These are phyloP conservation scores for Beta lomatogona DNA, from an alignment of 179 eudicot species.

Conservation along the genomic window DNA sequence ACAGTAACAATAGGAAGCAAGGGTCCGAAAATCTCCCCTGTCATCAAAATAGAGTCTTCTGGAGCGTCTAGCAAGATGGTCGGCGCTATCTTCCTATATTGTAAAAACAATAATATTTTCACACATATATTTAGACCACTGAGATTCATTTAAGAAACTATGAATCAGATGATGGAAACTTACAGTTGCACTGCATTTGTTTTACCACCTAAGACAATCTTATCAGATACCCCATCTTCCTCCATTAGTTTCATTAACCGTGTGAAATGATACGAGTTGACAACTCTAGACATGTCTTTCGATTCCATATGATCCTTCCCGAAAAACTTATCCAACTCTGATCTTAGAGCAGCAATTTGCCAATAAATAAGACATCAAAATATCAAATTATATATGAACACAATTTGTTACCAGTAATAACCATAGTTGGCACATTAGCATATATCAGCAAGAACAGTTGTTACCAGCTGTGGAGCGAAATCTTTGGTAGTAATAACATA, in stretches of 20 bases:
- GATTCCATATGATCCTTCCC: too few species aligned
- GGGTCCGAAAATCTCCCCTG: too few species aligned
- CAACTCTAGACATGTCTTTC: too few species aligned
- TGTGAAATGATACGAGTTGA: too few species aligned
- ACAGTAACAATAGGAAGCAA: conserved; percentile 29
- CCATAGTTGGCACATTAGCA: not conserved
- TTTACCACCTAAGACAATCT: too few species aligned
- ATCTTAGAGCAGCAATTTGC: conserved; percentile 32
- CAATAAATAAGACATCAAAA: not conserved
- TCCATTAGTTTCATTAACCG: too few species aligned
- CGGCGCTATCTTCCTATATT: not conserved
- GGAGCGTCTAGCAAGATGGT: too few species aligned
- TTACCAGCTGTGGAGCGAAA: conserved; percentile 74
- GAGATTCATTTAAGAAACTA: not conserved
- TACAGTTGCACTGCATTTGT: too few species aligned
- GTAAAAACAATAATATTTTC: not conserved
- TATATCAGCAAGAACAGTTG: not conserved
- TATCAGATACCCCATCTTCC: too few species aligned
- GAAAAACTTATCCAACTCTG: too few species aligned
- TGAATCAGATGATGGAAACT: conserved; percentile 15
- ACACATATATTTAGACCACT: not conserved
- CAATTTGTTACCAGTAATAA: not conserved
- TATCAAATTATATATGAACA: not conserved
- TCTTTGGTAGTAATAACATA: conserved; percentile 31
- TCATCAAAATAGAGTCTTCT: too few species aligned